phyloP scores from a whole-genome alignment of 306 rosid species.

The Pterocarpus santalinus region DNA sequence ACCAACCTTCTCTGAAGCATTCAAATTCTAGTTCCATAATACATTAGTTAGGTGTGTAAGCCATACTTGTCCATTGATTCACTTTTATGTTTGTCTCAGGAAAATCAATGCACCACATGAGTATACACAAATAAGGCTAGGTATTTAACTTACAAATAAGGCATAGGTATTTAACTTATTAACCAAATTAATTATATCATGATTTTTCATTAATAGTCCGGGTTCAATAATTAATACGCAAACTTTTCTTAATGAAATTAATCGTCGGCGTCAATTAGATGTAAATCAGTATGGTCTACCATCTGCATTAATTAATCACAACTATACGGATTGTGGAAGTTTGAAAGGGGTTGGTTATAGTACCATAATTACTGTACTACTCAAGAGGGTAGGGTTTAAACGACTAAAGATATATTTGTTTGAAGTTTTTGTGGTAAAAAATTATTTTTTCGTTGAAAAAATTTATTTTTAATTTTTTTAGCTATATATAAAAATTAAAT shows the following conservation, averaged over 20 bases:
- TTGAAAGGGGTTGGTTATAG: not conserved
- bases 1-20: conserved; percentile 33
- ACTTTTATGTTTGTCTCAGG: conserved; percentile 2
- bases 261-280: not conserved
- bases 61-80: conserved; percentile 15
- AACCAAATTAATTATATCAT: not conserved
- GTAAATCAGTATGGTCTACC: not conserved
- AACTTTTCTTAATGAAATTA: not conserved
- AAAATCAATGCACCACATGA: not conserved
- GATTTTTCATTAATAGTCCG: not conserved
- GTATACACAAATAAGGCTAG: not conserved
- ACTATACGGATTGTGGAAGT: not conserved
- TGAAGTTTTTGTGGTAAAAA: no score
- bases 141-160: not conserved
- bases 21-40: not conserved
- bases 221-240: not conserved
- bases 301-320: not conserved
- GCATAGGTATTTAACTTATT: no score
- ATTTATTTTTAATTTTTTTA: no score
- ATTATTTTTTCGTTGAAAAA: no score
- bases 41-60: not conserved
- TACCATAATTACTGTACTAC: no score
- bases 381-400: no score
- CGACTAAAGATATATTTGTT: no score
- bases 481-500: no score